Base-by-base conservation (phyloP, 225 moss, liverwort and hornwort genomes). In the Antitrichia curtipendula region DNA sequence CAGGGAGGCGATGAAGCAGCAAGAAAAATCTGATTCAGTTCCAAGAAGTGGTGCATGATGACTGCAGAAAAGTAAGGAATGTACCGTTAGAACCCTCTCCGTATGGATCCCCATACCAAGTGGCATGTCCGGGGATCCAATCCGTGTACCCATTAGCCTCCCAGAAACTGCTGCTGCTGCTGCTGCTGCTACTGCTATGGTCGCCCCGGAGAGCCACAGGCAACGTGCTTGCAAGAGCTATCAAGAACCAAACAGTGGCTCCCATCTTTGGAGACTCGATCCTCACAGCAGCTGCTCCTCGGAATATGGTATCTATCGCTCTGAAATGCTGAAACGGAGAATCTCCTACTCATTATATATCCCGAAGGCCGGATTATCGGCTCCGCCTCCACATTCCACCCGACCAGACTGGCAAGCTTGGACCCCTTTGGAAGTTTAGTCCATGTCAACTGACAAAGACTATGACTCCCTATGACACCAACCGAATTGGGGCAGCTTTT, bases 41-140 rank as follows among this genome's bases (percentile, higher is more conserved):
- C 57, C 57, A 82, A 28, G 68, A 84, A 63, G 16, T 16, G 41
- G 36, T 59, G 82, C 49, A 12, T 34, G 69, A 75, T n/a, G 50
- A 56, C 12, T 77, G 77, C 59, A 56, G 54, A 38, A 52, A 68
- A 43, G 40, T 21, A 74, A 81, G 54, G 78, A 32, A 31, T 15
- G 43, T 89, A 92, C 93, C 92, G 59, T 20, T 92, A 11, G 93
- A 93, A 76, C 93, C 93, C 54, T 93, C 92, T 27, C 93, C 92
- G 47, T 80, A 28, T 6, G 92, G 89, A 69, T 93, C 88, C 9
- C 93, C 93, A 87, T 93, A 93, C 93, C 93, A 93, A 87, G 93
- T 93, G 41, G 93, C 93, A 89, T 93, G 93, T 63, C 93, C 93
- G 49, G 82, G 52, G 43, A 88, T 79, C 92, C 92, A 93, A 71